Base-by-base conservation (phyloP, 768 basidiomycete genomes). In the Lactarius tabidus region DNA sequence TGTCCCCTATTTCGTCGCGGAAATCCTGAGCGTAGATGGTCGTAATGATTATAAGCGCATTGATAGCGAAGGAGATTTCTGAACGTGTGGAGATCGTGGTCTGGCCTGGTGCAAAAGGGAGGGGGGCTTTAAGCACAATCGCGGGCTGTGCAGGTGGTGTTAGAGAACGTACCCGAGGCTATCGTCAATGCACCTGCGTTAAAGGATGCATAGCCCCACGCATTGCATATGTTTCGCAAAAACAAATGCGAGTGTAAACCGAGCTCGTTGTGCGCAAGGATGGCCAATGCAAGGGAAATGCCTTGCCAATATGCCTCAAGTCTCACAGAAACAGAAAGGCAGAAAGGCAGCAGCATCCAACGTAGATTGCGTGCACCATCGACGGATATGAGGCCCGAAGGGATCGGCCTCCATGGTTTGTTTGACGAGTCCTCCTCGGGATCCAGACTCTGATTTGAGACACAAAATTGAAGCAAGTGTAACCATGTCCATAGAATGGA, bases 21-120 rank as follows among this genome's bases (percentile, higher is more conserved):
- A 77, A 78, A 45, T 77, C 77, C 62, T 77, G 74, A 0, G 75
- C 74, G 38, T 79, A 77, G 10, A 78, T 76, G 2, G 79, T 80
- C 7, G 75, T 75, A 48, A 74, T 57, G 9, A 78, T 71, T 20
- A 77, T 73, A 12, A 71, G 58, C 0, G 71, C 65, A 54, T 76
- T 79, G 10, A 72, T 60, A 35, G 65, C 48, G 41, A 77, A 65
- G 39, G 67, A 62, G 36, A 58, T 41, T 6, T 36, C 41, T 28
- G 31, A 51, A n/a, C 59, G 59, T 6, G 67, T 41, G 26, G 36
- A 20, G 8, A 64, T 39, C 20, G 20, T 45, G 6, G 58, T 55
- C 35, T 55, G 58, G 17, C 57, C 62, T 60, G 33, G 15, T 26
- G 20, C 33, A 33, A 7, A 28, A 5, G 10, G n/a, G n/a, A n/a